Conservation (phyloP, 306 rosid genomes). For the Arachis stenosperma region DNA sequence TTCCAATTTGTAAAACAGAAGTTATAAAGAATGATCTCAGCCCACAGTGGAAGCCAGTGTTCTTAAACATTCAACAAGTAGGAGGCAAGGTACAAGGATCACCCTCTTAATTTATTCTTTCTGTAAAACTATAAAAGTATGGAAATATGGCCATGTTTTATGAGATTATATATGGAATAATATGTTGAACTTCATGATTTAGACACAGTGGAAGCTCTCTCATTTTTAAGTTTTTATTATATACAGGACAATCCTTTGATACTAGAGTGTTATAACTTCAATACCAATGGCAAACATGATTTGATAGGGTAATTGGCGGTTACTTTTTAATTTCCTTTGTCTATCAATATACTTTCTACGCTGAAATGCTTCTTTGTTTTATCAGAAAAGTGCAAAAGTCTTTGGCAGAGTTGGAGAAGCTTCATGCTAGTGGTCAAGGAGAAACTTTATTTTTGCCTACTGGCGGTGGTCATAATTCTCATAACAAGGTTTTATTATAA, state of each 20-base stretch:
- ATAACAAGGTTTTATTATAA: conserved; percentile 68
- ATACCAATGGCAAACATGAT: conserved; percentile 93
- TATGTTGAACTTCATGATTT: conserved; percentile 19
- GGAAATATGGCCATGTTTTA: conserved; percentile 23
- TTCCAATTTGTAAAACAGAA: conserved; percentile 96
- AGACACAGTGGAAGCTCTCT: conserved; percentile 33
- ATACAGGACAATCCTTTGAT: conserved; percentile 83
- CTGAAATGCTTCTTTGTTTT: conserved; percentile 40
- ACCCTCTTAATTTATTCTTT: conserved; percentile 23
- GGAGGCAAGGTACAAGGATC: conserved; percentile 84
- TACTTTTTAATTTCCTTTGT: conserved; percentile 8
- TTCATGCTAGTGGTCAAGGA: conserved; percentile 69
- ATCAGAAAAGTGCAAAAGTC: conserved; percentile 85
- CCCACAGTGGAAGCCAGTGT: conserved; percentile 86
- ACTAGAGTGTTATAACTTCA: conserved; percentile 90
- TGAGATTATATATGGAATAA: background rate
- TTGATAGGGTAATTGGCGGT: conserved; percentile 80
- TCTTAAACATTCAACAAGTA: conserved; percentile 87
- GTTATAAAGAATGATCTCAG: conserved; percentile 84
- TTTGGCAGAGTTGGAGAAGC: conserved; percentile 82
- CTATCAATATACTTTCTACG: conserved; percentile 26
- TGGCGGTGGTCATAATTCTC: conserved; percentile 71
- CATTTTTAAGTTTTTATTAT: conserved; percentile 37
- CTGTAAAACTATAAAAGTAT: conserved; percentile 10
- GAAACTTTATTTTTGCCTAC: conserved; percentile 56